Percentiles rank a stretch among this genome's conserved stretches.
Conservation (phyloP, 176 grass and related monocot genomes). For the Carex parvula region DNA sequence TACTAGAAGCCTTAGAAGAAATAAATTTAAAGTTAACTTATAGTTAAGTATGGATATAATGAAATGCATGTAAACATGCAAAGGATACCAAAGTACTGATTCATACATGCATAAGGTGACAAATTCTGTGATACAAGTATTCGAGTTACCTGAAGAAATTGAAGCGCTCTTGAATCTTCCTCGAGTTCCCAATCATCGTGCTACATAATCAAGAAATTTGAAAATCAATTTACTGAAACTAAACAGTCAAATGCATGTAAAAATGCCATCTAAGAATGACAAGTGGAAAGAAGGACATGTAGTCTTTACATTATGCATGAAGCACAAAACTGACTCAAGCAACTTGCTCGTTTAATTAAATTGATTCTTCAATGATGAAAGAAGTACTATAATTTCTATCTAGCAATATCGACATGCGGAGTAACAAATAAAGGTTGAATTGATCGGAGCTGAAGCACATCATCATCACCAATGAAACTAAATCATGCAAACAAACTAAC, state of each 20-base stretch:
- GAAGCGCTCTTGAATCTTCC: conserved; percentile 81
- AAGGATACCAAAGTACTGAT: neutral
- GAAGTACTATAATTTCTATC: neutral
- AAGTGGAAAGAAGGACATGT: neutral
- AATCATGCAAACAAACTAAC: neutral
- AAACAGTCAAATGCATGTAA: neutral
- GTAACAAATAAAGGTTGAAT: neutral
- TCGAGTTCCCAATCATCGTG: conserved; percentile 87
- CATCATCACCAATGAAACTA: neutral
- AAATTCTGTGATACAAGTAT: conserved; percentile 4
- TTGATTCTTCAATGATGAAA: neutral
- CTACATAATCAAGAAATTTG: conserved; percentile 40
- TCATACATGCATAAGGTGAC: neutral
- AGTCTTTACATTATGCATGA: neutral
- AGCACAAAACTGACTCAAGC: conserved; percentile 12
- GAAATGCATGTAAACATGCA: neutral
- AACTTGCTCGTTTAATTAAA: neutral
- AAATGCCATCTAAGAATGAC: neutral
- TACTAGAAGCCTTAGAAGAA: conserved; percentile 27
- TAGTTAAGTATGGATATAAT: neutral
- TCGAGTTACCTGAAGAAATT: conserved; percentile 62
- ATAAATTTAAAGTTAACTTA: conserved; percentile 2
- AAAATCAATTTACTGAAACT: conserved; percentile 14
- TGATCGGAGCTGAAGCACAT: neutral
- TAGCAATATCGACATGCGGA: neutral